Conservation (phyloP, 2,329 filamentous ascomycete genomes). For the Monosporascus sp. region DNA sequence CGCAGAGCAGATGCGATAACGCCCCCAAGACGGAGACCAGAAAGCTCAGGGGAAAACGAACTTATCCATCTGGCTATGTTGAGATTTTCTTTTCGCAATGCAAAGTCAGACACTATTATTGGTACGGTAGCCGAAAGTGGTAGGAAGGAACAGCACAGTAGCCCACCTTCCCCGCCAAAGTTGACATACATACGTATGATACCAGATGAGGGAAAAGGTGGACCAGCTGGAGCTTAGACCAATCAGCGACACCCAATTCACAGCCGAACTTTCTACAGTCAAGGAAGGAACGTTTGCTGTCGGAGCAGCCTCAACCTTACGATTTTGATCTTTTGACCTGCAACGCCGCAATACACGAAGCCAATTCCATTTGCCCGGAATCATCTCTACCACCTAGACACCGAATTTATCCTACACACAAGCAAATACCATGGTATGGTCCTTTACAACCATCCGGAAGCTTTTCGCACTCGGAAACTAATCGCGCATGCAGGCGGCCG, state of each 20-base stretch:
- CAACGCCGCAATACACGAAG: conserved; percentile 2
- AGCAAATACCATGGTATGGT: conserved; percentile 48
- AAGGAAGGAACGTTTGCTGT: neutral
- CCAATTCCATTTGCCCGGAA: neutral
- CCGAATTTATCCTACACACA: conserved; percentile 1
- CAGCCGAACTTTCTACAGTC: conserved; percentile 13
- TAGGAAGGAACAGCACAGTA: neutral
- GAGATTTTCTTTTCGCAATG: too few species aligned
- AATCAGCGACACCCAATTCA: conserved; percentile 27
- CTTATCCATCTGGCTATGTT: too few species aligned
- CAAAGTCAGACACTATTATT: too few species aligned
- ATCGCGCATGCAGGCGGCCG: conserved; percentile 33
- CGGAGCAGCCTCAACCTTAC: conserved; percentile 6
- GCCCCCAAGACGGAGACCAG: too few species aligned
- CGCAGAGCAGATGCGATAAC: too few species aligned
- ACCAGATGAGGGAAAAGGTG: conserved; percentile 6
- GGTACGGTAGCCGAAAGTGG: neutral
- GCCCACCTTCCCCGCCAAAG: neutral
- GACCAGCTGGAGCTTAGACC: conserved; percentile 24
- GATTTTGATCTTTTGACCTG: conserved; percentile 1
- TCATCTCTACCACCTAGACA: neutral
- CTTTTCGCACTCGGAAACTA: conserved; percentile 19
- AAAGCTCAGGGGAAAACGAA: too few species aligned
- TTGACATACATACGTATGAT: neutral
- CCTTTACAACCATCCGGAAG: conserved; percentile 1